phyloP scores from a whole-genome alignment of 2,329 filamentous ascomycete species.

The Graphiopsis chlorocephala region DNA sequence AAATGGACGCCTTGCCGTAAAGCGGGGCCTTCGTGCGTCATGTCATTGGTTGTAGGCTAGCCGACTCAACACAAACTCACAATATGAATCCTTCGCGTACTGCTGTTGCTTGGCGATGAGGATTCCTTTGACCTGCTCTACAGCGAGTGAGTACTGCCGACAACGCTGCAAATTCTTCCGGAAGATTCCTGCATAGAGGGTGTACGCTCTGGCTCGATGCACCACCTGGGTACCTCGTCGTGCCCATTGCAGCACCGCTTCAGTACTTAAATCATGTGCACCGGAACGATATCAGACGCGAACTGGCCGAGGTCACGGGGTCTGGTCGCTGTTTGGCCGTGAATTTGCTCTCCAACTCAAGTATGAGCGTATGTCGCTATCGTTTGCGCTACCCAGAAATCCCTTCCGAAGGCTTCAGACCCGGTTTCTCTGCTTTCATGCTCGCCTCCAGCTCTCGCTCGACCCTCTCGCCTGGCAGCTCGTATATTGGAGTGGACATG shows the following conservation, averaged over 20 bases:
- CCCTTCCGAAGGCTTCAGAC: not conserved
- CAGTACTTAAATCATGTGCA: too few relatives aligned
- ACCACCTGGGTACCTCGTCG: too few relatives aligned
- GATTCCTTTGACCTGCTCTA: not conserved
- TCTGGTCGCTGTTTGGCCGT: not conserved
- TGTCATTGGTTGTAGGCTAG: not conserved
- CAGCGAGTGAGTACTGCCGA: not conserved
- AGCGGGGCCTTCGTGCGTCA: not conserved
- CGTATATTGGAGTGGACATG: constrained; percentile 13
- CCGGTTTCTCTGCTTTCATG: not conserved
- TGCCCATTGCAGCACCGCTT: too few relatives aligned
- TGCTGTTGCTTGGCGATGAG: not conserved
- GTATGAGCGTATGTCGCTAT: not conserved
- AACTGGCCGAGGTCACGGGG: too few relatives aligned
- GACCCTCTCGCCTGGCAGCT: not conserved
- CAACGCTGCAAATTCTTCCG: too few relatives aligned
- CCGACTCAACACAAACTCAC: not conserved
- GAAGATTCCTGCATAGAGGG: too few relatives aligned
- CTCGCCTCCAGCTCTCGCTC: constrained; percentile 3
- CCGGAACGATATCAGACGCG: too few relatives aligned
- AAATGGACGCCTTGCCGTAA: not conserved
- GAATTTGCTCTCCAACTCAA: not conserved
- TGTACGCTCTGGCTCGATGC: too few relatives aligned
- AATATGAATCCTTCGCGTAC: not conserved
- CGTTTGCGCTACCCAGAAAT: not conserved